Base-by-base conservation (phyloP, 2,329 filamentous ascomycete genomes). In the Fusarium nodosum region DNA sequence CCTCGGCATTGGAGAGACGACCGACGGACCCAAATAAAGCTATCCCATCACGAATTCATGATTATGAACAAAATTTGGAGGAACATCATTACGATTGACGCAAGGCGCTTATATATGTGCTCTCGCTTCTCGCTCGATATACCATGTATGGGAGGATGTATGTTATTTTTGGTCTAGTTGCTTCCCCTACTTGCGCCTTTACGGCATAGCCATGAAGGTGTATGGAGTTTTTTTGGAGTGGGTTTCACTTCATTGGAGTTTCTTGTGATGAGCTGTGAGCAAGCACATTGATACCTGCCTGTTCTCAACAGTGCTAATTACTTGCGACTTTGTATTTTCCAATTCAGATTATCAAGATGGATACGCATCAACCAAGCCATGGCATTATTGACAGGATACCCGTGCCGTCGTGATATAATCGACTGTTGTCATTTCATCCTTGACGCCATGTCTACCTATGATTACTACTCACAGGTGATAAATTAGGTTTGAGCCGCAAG, bases 1-100 rank as follows among this genome's bases (percentile, higher is more conserved):
- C 5, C 75, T 85, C 7, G 82, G 82, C 28, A 77, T 85, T 30
- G 80, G 81, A 67, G 39, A 74, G 72, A 38, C 58, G 56, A 74
- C 46, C 24, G 70, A 69, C 34, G 66, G 56, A 33, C 38, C 66
- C 20, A 68, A 61, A 50, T 67, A 60, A 51, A 51, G 31, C 31
- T 55, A 31, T 36, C 20, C 38, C 28, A 22, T 55, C 56, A 68
- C 50, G 64, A 68, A 46, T 62, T 71, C 48, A 71, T 60, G 68
- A 71, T 71, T 56, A 71, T 51, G 60, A 68, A 48, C 48, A 64
- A 47, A 64, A 66, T 39, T 16, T 31, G 59, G 51, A 71, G 58
- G 57, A 59, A 24, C 50, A 41, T 56, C 47, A 58, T 60, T 60
- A 60, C 38, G 50, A 54, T 31, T 64, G 44, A 63, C 31, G 63